Percentiles rank a stretch among this genome's conserved stretches.
Conservation (phyloP, 129 eudicot genomes). For the Chrysanthemum seticuspe region DNA sequence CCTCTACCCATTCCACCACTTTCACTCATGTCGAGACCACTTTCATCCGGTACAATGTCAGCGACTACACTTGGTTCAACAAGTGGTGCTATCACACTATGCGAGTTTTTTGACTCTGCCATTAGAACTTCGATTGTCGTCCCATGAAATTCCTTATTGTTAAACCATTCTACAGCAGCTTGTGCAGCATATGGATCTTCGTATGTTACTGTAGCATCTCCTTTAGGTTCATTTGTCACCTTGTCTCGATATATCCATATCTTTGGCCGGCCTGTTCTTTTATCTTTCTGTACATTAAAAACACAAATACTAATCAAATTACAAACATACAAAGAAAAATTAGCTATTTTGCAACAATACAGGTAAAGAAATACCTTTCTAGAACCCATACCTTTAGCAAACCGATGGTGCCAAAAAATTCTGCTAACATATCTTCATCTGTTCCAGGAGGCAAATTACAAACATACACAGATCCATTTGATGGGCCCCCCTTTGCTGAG, state of each 20-base stretch:
- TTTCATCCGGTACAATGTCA: constrained; percentile 47
- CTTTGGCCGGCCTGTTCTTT: constrained; percentile 85
- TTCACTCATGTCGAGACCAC: constrained; percentile 37
- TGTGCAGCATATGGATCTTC: constrained; percentile 99
- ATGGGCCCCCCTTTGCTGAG: constrained; percentile 59
- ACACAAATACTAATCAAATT: neutral
- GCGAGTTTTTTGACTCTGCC: constrained; percentile 76
- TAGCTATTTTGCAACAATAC: neutral
- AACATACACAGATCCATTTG: constrained; percentile 86
- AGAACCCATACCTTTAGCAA: constrained; percentile 82
- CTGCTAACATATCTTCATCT: constrained; percentile 88
- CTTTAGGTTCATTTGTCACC: constrained; percentile 88
- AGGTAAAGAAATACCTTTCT: constrained; percentile 30
- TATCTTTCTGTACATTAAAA: constrained; percentile 59
- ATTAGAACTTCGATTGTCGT: constrained; percentile 65
- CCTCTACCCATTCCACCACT: constrained; percentile 81
- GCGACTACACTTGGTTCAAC: constrained; percentile 41
- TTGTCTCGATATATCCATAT: constrained; percentile 93
- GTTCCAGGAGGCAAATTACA: constrained; percentile 95
- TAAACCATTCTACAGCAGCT: constrained; percentile 99
- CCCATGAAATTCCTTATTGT: constrained; percentile 93
- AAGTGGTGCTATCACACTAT: constrained; percentile 32
- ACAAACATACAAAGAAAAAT: neutral
- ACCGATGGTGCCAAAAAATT: constrained; percentile 86
- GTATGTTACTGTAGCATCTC: constrained; percentile 95